Conservation (phyloP, 768 basidiomycete genomes). For the Suillus lakei region DNA sequence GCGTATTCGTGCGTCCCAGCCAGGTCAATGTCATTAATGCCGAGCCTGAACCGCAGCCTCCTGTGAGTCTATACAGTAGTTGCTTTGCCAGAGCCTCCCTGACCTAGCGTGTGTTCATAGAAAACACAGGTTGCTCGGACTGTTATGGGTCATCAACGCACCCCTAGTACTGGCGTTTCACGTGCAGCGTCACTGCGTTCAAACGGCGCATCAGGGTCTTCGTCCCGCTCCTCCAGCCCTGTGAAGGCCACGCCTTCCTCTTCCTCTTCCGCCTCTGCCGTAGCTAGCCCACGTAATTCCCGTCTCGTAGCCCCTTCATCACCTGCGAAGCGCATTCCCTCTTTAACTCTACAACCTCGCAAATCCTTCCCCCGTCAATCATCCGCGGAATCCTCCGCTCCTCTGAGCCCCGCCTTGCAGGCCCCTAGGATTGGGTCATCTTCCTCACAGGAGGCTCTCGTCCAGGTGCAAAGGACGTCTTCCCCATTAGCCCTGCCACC, state of each 20-base stretch:
- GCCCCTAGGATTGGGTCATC: slow-evolving; percentile 37
- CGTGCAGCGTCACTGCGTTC: slow-evolving; percentile 49
- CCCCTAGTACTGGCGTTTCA: slow-evolving; percentile 52
- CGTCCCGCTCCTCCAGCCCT: slow-evolving; percentile 72
- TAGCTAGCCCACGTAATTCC: slow-evolving; percentile 28
- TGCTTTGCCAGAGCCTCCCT: neutral
- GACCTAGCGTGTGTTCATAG: slow-evolving; percentile 16
- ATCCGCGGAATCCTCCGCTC: slow-evolving; percentile 40
- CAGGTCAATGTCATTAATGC: slow-evolving; percentile 71
- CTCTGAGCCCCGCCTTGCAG: slow-evolving; percentile 32
- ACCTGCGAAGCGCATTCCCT: slow-evolving; percentile 60
- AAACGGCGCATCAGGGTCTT: slow-evolving; percentile 41
- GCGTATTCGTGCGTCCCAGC: slow-evolving; percentile 88
- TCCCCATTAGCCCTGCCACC: slow-evolving; percentile 44
- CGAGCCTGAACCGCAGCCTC: slow-evolving; percentile 27
- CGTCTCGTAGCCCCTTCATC: slow-evolving; percentile 47
- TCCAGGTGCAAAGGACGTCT: slow-evolving; percentile 36
- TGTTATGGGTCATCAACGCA: slow-evolving; percentile 60
- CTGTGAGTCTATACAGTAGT: slow-evolving; percentile 22
- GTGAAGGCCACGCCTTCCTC: slow-evolving; percentile 44
- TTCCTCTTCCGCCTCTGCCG: slow-evolving; percentile 34
- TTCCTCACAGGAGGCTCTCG: slow-evolving; percentile 26
- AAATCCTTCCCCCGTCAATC: slow-evolving; percentile 53
- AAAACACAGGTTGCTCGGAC: slow-evolving; percentile 38
- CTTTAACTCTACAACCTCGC: slow-evolving; percentile 52